phyloP scores from a whole-genome alignment of 495 filamentous ascomycete genomes.

The Aspergillus asperescens region DNA sequence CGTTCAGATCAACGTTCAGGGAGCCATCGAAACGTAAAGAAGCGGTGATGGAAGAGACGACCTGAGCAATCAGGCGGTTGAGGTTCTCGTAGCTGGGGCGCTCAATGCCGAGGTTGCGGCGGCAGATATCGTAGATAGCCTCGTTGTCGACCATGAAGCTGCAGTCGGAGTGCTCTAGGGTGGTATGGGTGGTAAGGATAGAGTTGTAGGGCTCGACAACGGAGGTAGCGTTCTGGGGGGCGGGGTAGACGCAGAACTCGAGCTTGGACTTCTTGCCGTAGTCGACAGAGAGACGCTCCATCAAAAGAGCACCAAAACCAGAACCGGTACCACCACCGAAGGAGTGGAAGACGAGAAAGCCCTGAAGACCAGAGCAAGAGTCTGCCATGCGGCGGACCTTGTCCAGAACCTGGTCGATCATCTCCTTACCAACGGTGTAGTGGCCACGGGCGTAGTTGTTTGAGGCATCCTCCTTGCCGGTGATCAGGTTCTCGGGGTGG shows the following conservation, averaged over 20 bases:
- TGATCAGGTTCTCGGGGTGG: constrained; percentile 99
- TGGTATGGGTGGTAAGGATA: constrained; percentile 97
- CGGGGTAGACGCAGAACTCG: constrained; percentile 98
- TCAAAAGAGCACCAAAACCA: constrained; percentile 93
- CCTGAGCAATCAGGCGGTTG: constrained; percentile 97
- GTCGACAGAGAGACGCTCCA: constrained; percentile 96
- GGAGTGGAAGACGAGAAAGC: constrained; percentile 99
- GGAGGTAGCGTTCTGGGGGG: constrained; percentile 91
- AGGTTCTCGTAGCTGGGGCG: constrained; percentile 97
- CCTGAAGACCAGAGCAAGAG: constrained; percentile 94
- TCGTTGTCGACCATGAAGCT: constrained; percentile 99
- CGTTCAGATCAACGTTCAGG: constrained; percentile 97
- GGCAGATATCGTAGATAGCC: constrained; percentile 99
- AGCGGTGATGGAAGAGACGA: constrained; percentile 97
- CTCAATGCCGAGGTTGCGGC: constrained; percentile 92
- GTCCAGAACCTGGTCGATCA: constrained; percentile 95
- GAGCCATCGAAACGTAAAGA: constrained; percentile 98
- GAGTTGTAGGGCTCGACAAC: constrained; percentile 99
- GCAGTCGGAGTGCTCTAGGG: constrained; percentile 98
- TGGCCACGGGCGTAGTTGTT: constrained; percentile 99
- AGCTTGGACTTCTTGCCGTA: constrained; percentile 99
- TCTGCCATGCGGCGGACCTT: constrained; percentile 94
- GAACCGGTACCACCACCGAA: constrained; percentile 99
- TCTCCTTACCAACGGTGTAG: constrained; percentile 98
- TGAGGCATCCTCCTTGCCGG: constrained; percentile 97